Evolutionary conservation across 1,284 basidiomycete species (phyloP).

Genomic region (Hemileia vastatrix): DNA sequence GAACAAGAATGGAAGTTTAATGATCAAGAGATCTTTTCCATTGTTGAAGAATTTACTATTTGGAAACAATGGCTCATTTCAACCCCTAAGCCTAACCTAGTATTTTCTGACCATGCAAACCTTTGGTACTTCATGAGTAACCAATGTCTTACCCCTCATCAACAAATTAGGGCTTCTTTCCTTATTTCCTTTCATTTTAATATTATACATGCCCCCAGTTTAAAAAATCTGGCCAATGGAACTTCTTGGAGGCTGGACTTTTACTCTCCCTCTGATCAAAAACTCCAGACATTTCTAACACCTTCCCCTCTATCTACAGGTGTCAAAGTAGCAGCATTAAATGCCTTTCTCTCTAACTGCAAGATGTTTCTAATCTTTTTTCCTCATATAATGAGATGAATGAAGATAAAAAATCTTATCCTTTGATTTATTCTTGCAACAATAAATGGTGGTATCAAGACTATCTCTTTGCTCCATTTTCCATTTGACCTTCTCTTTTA

Average conservation of each 20-base stretch:
- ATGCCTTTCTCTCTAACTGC: no score
- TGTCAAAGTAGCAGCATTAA: no score
- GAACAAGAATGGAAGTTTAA: conserved; percentile 2
- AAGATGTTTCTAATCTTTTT: no score
- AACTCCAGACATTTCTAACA: no score
- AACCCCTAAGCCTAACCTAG: neutral
- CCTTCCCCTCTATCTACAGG: no score
- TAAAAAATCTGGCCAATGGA: conserved; percentile 1
- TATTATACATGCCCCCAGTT: neutral
- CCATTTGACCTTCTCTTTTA: no score
- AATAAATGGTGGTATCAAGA: no score
- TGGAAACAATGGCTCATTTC: conserved; percentile 13
- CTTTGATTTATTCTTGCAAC: no score
- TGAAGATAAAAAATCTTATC: no score
- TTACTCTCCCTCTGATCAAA: no score
- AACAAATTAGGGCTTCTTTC: neutral
- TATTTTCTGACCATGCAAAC: conserved; percentile 10
- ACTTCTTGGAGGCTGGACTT: neutral
- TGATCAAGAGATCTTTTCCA: conserved; percentile 6
- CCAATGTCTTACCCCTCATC: neutral
- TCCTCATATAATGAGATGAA: no score
- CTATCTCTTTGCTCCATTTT: no score
- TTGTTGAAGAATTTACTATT: neutral
- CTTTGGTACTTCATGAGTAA: conserved; percentile 5
- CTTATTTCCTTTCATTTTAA: neutral